These are phyloP conservation scores for Elsinoe arachidis DNA, from an alignment of 2,329 filamentous ascomycete genomes.

Conservation along the genomic window DNA sequence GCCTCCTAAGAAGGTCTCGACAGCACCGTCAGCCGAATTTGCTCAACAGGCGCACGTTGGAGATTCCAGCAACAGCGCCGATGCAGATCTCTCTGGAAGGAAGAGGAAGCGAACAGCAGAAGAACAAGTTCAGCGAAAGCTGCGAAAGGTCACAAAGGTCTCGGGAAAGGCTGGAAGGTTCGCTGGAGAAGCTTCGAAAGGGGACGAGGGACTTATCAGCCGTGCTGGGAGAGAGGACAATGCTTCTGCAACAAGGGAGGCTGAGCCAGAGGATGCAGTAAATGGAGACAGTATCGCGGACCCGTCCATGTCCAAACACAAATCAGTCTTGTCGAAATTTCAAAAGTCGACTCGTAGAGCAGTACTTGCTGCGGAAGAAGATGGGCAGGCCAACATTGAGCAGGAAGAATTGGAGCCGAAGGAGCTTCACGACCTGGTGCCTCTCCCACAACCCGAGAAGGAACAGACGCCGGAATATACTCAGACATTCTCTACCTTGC, in stretches of 20 bases:
- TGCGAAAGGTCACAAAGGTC: constrained; percentile 16
- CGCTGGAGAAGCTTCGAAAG: constrained; percentile 9
- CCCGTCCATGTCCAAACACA: neutral
- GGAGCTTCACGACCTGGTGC: constrained; percentile 55
- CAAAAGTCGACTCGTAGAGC: neutral
- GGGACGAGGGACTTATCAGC: neutral
- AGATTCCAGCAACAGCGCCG: neutral
- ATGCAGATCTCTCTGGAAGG: constrained; percentile 12
- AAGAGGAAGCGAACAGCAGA: constrained; percentile 26
- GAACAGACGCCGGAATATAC: constrained; percentile 48
- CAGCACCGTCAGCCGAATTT: neutral
- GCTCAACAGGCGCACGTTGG: no score
- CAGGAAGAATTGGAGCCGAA: constrained; percentile 22
- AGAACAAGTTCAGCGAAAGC: constrained; percentile 25
- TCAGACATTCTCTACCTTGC: constrained; percentile 68
- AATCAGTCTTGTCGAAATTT: neutral
- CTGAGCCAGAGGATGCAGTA: no score
- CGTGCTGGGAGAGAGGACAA: no score
- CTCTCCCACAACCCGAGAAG: constrained; percentile 68
- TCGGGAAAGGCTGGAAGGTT: no score
- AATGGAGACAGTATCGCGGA: neutral
- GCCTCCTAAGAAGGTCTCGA: constrained; percentile 27
- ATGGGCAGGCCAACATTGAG: constrained; percentile 22
- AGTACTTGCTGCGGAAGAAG: constrained; percentile 28
- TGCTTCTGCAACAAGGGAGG: no score